Base-by-base conservation (phyloP, 2,329 filamentous ascomycete genomes). In the Laburnicola sp. region DNA sequence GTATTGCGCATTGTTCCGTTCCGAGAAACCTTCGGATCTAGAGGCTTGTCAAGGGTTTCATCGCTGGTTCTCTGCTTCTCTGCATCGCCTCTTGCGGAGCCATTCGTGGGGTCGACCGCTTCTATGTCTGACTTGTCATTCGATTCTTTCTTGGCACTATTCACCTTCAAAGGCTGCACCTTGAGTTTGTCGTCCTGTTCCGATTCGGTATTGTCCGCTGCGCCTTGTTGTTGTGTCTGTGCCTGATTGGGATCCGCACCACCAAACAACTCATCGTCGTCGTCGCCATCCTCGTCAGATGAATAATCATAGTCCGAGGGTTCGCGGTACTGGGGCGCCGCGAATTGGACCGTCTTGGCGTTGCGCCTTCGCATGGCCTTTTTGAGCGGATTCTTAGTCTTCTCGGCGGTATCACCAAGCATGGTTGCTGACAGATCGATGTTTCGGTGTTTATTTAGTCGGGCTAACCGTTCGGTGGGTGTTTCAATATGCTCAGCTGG, bases 401-500 rank as follows among this genome's bases (percentile, higher is more conserved):
- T 95, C 58, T 92, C 89, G 2, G 86, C 80, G 57, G 85, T 86
- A 58, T 89, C 86, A 30, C 84, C 84, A 43, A 89, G 79, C 85
- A 88, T 88, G 0, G 84, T 86, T 32, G 85, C 84, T 47, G 86
- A 86, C 31, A 88, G 79, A 77, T 99, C 94, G 64, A 97, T 92
- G 69, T 99, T 99, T 68, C 94, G 85, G 75, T 99, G 94, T 75
- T 99, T 99, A 75, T 99, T 99, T 58, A 97, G 76, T 58, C 94
- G 86, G 39, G 94, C 94, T 56, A 99, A 76, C 69, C 94, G 84
- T 78, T 99, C 94, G 11, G 93, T 97, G 2, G 94, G 94, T 6
- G 94, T 99, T 73, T 99, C 94, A 59, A 99, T 99, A 71, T 99
- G 94, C 73, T 99, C 94, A 42, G 94, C 94, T 43, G 94, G 94